Conservation (phyloP, 2,329 filamentous ascomycete species). For the Coccinonectria pachysandricola region DNA sequence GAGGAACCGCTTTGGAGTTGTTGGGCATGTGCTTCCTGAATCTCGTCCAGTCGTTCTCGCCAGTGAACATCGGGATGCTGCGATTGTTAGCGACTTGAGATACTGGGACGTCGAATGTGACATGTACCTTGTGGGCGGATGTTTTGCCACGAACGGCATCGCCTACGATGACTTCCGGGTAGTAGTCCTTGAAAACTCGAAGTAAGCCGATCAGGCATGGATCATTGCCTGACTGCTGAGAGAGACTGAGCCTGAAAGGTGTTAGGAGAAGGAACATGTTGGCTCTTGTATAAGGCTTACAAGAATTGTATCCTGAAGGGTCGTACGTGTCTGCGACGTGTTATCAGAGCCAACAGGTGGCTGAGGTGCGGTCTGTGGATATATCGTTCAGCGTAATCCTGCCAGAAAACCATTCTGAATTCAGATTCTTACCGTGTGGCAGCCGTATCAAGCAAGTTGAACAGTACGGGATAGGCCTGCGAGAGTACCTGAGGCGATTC, state of each 20-base stretch:
- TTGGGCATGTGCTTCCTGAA: slow-evolving; percentile 50
- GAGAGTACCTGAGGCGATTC: slow-evolving; percentile 54
- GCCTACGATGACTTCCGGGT: slow-evolving; percentile 76
- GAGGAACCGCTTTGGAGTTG: slow-evolving; percentile 29
- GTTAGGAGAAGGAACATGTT: slow-evolving; percentile 3
- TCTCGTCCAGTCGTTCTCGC: slow-evolving; percentile 55
- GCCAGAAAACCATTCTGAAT: background rate
- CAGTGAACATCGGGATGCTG: slow-evolving; percentile 69
- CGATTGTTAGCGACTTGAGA: too few relatives aligned
- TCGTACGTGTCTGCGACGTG: slow-evolving; percentile 70
- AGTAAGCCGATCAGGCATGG: slow-evolving; percentile 63
- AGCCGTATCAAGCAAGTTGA: slow-evolving; percentile 73
- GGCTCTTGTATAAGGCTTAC: slow-evolving; percentile 29
- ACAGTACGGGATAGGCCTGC: slow-evolving; percentile 64
- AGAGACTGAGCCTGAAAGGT: slow-evolving; percentile 39
- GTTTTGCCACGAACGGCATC: slow-evolving; percentile 52
- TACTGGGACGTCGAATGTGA: background rate
- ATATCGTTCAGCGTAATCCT: too few relatives aligned
- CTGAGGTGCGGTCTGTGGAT: slow-evolving; percentile 52
- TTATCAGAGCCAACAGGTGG: slow-evolving; percentile 69
- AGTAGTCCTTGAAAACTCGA: slow-evolving; percentile 82
- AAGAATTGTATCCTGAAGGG: slow-evolving; percentile 74
- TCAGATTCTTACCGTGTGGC: slow-evolving; percentile 47
- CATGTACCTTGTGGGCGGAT: slow-evolving; percentile 47
- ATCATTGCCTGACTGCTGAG: slow-evolving; percentile 58